A percentile compares a stretch with the other conserved stretches of the same genome.
Conservation (phyloP, 768 basidiomycete genomes). For the Pholiota conissans region DNA sequence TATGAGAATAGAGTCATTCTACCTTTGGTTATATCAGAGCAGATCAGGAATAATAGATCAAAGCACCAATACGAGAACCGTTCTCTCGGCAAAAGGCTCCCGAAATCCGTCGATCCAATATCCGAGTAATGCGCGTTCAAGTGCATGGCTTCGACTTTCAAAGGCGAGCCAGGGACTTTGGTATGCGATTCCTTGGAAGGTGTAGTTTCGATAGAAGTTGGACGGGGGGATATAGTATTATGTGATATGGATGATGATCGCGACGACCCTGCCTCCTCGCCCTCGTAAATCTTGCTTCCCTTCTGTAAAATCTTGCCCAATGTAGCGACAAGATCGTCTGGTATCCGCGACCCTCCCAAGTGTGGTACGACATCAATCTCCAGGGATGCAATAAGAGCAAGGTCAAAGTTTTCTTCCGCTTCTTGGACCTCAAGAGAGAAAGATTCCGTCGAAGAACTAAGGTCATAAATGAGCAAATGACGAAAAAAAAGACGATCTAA, state of each 20-base stretch:
- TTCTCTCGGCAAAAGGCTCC: conserved; percentile 65
- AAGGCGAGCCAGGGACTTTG: conserved; percentile 3
- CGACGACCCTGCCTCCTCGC: conserved; percentile 12
- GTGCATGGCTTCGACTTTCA: conserved; percentile 28
- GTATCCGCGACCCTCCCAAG: conserved; percentile 65
- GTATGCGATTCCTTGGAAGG: not conserved
- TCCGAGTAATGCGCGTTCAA: conserved; percentile 32
- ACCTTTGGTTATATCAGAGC: conserved; percentile 68
- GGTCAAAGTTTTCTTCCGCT: conserved; percentile 83
- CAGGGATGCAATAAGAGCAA: conserved; percentile 72
- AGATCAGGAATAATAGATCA: conserved; percentile 81
- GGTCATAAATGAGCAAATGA: not conserved
- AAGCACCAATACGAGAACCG: conserved; percentile 94
- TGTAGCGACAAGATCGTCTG: conserved; percentile 67
- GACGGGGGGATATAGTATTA: conserved; percentile 1
- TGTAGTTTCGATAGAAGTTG: conserved; percentile 8
- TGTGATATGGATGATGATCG: conserved; percentile 10
- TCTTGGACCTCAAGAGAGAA: conserved; percentile 67
- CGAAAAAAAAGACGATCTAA: not conserved
- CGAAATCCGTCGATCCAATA: conserved; percentile 62
- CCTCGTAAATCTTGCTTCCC: conserved; percentile 66
- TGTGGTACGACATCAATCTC: conserved; percentile 82
- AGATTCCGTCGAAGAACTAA: conserved; percentile 57
- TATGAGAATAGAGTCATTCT: conserved; percentile 4
- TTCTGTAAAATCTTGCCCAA: conserved; percentile 71